These are phyloP conservation scores for Saturnispora quitensis DNA, from an alignment of 805 yeast genomes.

Conservation along the genomic window DNA sequence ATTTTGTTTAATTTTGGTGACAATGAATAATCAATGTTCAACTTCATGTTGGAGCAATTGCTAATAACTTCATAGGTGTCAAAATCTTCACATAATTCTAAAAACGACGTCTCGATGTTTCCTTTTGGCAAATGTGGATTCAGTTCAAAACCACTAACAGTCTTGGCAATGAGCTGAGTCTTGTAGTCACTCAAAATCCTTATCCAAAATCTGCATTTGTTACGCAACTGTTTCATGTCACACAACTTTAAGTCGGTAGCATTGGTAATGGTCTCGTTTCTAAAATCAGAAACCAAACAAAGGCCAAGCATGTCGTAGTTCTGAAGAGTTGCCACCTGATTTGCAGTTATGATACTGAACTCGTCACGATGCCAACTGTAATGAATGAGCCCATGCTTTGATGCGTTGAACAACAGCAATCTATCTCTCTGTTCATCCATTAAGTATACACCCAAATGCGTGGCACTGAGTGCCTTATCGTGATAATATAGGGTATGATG, in stretches of 20 bases:
- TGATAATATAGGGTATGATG: conserved; percentile 15
- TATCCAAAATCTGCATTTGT: conserved; percentile 1
- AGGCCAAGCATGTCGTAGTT: conserved; percentile 3
- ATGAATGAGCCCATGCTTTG: conserved; percentile 10
- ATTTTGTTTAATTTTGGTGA: not conserved
- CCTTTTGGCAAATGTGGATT: not conserved
- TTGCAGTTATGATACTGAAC: not conserved
- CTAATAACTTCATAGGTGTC: not conserved
- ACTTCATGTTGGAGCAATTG: not conserved
- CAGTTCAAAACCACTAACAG: not conserved
- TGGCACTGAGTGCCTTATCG: conserved; percentile 20
- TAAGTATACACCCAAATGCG: conserved; percentile 13
- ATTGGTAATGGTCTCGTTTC: not conserved
- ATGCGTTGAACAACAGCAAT: conserved; percentile 5
- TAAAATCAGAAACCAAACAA: conserved; percentile 4
- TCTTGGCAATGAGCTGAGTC: not conserved
- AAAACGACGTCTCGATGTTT: not conserved
- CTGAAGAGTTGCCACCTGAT: not conserved
- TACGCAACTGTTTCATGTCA: not conserved
- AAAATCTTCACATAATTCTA: not conserved
- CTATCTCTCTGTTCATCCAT: not conserved
- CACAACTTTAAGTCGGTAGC: not conserved
- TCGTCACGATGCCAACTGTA: not conserved
- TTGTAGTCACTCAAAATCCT: conserved; percentile 2
- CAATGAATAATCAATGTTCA: not conserved